A percentile compares a stretch with the other conserved stretches of the same genome.
Conservation (phyloP, 768 basidiomycete species). For the Candolleomyces aberdarensis region DNA sequence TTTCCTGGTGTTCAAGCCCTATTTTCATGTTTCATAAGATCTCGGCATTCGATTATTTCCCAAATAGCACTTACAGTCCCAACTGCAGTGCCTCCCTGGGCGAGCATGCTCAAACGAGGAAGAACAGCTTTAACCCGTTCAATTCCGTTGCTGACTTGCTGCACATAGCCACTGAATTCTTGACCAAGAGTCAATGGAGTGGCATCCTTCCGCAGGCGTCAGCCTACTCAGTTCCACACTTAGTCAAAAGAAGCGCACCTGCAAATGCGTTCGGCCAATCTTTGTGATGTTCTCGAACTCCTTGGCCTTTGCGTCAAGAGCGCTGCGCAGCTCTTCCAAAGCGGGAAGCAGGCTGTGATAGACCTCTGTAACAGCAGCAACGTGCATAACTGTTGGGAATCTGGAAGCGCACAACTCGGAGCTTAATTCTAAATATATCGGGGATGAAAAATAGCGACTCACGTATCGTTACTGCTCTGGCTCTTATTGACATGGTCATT, state of each 20-base stretch:
- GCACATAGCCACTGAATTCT: constrained; percentile 98
- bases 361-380: constrained; percentile 92
- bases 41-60: background rate
- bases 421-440: background rate
- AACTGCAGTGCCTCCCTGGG: constrained; percentile 98
- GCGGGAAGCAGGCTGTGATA: constrained; percentile 79
- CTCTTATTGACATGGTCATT: constrained; percentile 99
- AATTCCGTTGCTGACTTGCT: constrained; percentile 90
- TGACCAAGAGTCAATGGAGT: constrained; percentile 97
- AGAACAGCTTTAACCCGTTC: constrained; percentile 77
- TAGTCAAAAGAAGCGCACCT: constrained; percentile 37
- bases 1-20: constrained; percentile 96
- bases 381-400: constrained; percentile 99
- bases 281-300: constrained; percentile 92
- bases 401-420: constrained; percentile 34
- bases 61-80: constrained; percentile 69
- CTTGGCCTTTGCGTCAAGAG: constrained; percentile 77
- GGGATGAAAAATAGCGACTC: constrained; percentile 25
- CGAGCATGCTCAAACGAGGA: constrained; percentile 83
- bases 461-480: constrained; percentile 99
- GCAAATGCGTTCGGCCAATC: constrained; percentile 96
- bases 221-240: background rate
- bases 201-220: constrained; percentile 64
- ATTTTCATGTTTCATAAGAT: background rate
- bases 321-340: constrained; percentile 77